phyloP scores from a whole-genome alignment of 2,329 filamentous ascomycete genomes.

The Endoconidiophora polonica region DNA sequence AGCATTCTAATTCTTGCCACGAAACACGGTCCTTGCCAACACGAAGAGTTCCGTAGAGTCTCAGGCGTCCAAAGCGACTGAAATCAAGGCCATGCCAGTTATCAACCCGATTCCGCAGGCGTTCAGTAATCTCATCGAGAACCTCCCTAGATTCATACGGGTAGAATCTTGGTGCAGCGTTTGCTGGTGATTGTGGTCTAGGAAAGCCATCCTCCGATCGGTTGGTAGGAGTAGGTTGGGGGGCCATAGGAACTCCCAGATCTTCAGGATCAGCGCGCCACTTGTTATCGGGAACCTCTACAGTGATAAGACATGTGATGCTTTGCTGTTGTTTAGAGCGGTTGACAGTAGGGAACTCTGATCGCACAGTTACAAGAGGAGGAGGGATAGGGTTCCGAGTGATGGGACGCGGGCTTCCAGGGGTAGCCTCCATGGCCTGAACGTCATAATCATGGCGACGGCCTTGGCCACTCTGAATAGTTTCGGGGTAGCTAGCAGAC shows the following conservation, averaged over 20 bases:
- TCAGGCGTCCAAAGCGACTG: slow-evolving; percentile 77
- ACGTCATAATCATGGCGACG: slow-evolving; percentile 88
- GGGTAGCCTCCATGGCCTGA: slow-evolving; percentile 82
- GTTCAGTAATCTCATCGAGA: slow-evolving; percentile 73
- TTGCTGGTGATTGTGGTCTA: slow-evolving; percentile 43
- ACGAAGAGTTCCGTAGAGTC: slow-evolving; percentile 73
- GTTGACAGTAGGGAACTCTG: slow-evolving; percentile 89
- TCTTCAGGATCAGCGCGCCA: slow-evolving; percentile 81
- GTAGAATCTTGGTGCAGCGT: slow-evolving; percentile 40
- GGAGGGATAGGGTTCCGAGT: slow-evolving; percentile 77
- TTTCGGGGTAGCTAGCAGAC: slow-evolving; percentile 65
- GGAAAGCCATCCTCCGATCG: slow-evolving; percentile 33
- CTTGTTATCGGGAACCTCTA: slow-evolving; percentile 84
- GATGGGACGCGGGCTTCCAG: slow-evolving; percentile 54
- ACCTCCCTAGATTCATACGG: slow-evolving; percentile 63
- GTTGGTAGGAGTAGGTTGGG: slow-evolving; percentile 24
- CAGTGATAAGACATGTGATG: slow-evolving; percentile 80
- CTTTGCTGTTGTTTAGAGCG: slow-evolving; percentile 88
- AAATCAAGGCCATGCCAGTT: slow-evolving; percentile 98
- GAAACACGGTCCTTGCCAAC: slow-evolving; percentile 93
- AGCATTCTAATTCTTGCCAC: slow-evolving; percentile 97
- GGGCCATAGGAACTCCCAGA: slow-evolving; percentile 36
- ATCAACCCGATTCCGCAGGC: slow-evolving; percentile 71
- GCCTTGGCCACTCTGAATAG: slow-evolving; percentile 48
- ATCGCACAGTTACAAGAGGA: slow-evolving; percentile 83